Conservation (phyloP, 2,329 filamentous ascomycete species). For the Talaromyces sp. region DNA sequence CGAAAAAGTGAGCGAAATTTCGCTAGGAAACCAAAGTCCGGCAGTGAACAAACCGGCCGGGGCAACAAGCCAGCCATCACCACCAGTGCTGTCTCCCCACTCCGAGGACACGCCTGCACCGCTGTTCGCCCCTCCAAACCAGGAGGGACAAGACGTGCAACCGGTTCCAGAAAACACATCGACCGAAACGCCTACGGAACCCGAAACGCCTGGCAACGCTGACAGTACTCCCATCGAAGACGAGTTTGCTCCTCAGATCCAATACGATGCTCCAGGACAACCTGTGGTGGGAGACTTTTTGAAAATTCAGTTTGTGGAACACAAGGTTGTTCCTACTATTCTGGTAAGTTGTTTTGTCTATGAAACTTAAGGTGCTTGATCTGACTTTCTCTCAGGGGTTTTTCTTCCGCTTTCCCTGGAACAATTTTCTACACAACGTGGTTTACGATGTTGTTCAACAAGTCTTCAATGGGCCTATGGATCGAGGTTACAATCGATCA, state of each 20-base stretch:
- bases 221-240: constrained; percentile 19
- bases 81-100: constrained; percentile 44
- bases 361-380: neutral
- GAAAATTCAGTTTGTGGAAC: constrained; percentile 94
- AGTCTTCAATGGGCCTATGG: constrained; percentile 98
- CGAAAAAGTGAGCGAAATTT: constrained; percentile 51
- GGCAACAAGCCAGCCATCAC: neutral
- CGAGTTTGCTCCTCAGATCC: constrained; percentile 38
- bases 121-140: constrained; percentile 48
- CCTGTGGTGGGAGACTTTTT: constrained; percentile 90
- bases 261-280: constrained; percentile 55
- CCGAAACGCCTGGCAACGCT: neutral
- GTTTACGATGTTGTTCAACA: constrained; percentile 99
- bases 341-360: constrained; percentile 55
- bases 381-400: constrained; percentile 59
- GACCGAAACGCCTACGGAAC: constrained; percentile 12
- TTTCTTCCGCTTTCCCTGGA: constrained; percentile 98
- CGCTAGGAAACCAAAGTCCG: constrained; percentile 51
- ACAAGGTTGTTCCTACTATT: constrained; percentile 91
- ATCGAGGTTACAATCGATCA: constrained; percentile 84
- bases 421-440: constrained; percentile 98
- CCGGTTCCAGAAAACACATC: neutral
- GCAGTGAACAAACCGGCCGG: constrained; percentile 10
- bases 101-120: constrained; percentile 65
- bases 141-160: constrained; percentile 17